Evolutionary conservation across 202 grass and related monocot genomes (phyloP), one percentile per base, ranked within the genome.

Genomic region (Zizania palustris): DNA sequence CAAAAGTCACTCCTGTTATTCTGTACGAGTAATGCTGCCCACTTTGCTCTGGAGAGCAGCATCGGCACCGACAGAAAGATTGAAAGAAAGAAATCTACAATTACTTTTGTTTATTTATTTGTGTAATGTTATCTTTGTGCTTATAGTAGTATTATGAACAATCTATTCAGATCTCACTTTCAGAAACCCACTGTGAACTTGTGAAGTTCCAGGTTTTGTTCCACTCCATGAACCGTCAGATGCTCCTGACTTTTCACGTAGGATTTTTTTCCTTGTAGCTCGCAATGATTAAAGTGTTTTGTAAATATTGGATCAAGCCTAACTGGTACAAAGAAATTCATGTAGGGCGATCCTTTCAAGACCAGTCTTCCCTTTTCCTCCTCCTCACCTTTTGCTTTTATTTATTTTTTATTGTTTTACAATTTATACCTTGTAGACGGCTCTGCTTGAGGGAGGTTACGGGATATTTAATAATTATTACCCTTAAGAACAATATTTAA

Each of bases 41-140:
- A 40, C 16, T 72, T 84, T 51, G 58, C 39, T 65, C 80, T 44
- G 40, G 49, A 76, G 59, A 71, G 49, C 13, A 71, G 49, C 13
- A 39, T 55, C 18, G 46, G 63, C 69, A 84, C 71, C 76, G 81
- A 84, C 65, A 38, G 71, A 76, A 80, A 70, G 71, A 60, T 74
- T 55, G 11, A 35, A 45, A 19, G 7, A 34, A 12, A 42, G 39
- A 76, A 76, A 38, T 43, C 12, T 54, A 12, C 69, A 44, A 4
- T 35, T 64, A 42, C 10, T 65, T 70, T 80, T 39, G 39, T 74
- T 49, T 60, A 69, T 78, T 73, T 59, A 58, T 65, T 65, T 43
- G 15, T 45, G n/a, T 34, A 10, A 49, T 50, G 9, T 80, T 74
- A 60, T 66, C 76, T 56, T 60, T 8, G n/a, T 34, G 38, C 33